These are phyloP conservation scores for Plasmopara viticola DNA, from an alignment of 352 stramenopile species.

Conservation along the genomic window DNA sequence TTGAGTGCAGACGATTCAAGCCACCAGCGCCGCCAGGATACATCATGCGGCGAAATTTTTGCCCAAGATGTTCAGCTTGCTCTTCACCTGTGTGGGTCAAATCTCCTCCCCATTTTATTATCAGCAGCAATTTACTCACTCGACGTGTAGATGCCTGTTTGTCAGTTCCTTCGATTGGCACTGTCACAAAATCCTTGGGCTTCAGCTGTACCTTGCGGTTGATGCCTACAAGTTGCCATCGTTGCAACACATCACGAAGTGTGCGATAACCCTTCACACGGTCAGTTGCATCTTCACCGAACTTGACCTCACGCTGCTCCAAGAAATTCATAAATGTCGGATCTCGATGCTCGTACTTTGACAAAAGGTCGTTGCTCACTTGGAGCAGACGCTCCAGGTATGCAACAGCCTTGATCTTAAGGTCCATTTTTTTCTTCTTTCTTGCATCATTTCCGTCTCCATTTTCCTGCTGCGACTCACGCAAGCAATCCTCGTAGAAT, in stretches of 20 bases:
- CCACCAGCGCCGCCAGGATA: slow-evolving; percentile 91
- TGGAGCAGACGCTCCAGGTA: slow-evolving; percentile 73
- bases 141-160: slow-evolving; percentile 22
- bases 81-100: slow-evolving; percentile 95
- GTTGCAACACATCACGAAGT: slow-evolving; percentile 93
- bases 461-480: slow-evolving; percentile 25
- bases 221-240: slow-evolving; percentile 94
- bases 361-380: slow-evolving; percentile 72
- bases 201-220: slow-evolving; percentile 98
- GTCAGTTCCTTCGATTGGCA: slow-evolving; percentile 15
- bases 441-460: slow-evolving; percentile 20
- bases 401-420: slow-evolving; percentile 84
- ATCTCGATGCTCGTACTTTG: slow-evolving; percentile 55
- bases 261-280: slow-evolving; percentile 79
- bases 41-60: slow-evolving; percentile 85
- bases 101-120: slow-evolving; percentile 99
- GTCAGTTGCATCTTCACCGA: slow-evolving; percentile 61
- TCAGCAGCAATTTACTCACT: slow-evolving; percentile 92
- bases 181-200: slow-evolving; percentile 51
- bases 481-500: slow-evolving; percentile 63
- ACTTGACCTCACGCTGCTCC: slow-evolving; percentile 47
- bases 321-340: slow-evolving; percentile 58
- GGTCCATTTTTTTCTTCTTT: slow-evolving; percentile 66
- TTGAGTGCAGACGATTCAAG: slow-evolving; percentile 98
- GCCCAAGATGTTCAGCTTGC: slow-evolving; percentile 94